Percentiles rank a stretch among this genome's conserved stretches.
Evolutionary conservation across 805 yeast genomes (phyloP).

Genomic region (Yarrowia sp.): DNA sequence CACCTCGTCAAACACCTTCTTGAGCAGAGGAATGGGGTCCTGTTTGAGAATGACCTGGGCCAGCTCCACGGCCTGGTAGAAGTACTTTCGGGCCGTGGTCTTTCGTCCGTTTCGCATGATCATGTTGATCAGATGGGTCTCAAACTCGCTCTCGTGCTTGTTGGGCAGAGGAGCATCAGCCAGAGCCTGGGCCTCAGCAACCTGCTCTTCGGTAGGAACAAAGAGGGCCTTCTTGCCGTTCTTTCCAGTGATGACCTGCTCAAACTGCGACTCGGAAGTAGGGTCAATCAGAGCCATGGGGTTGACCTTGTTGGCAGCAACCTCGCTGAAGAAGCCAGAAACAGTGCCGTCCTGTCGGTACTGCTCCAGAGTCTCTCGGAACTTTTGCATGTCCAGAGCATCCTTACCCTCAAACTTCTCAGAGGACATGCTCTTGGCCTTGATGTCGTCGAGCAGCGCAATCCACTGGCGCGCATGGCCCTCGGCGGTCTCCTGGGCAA

Average conservation of each 20-base stretch:
- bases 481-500: background rate
- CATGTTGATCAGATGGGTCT: constrained; percentile 75
- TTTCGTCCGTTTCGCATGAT: constrained; percentile 93
- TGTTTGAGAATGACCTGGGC: constrained; percentile 66
- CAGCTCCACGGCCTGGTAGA: constrained; percentile 76
- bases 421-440: background rate
- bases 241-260: constrained; percentile 14
- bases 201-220: constrained; percentile 60
- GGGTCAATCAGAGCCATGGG: constrained; percentile 17
- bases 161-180: constrained; percentile 56
- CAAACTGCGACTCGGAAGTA: background rate
- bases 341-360: constrained; percentile 7
- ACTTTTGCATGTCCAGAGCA: constrained; percentile 17
- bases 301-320: background rate
- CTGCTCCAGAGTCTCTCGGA: background rate
- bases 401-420: constrained; percentile 6
- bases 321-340: background rate
- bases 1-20: constrained; percentile 69
- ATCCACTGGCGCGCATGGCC: constrained; percentile 18
- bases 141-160: constrained; percentile 56
- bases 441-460: constrained; percentile 1
- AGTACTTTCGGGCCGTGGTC: constrained; percentile 66
- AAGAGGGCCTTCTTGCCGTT: constrained; percentile 1
- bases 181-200: constrained; percentile 51
- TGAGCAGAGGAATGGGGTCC: constrained; percentile 77